phyloP scores from a whole-genome alignment of 2,329 filamentous ascomycete genomes.

The Monosporascus sp. region DNA sequence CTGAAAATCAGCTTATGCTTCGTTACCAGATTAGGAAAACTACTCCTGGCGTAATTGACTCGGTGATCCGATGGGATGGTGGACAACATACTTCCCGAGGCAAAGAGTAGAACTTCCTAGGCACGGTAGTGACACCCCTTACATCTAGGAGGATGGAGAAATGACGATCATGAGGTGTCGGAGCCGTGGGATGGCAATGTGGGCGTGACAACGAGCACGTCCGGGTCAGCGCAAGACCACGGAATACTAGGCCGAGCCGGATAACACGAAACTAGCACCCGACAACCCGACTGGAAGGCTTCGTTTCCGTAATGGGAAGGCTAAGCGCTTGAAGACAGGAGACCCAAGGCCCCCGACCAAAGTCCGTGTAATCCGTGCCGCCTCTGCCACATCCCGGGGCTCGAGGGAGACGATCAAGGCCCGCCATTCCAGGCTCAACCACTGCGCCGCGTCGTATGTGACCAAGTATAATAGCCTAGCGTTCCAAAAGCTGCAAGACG shows the following conservation, averaged over 20 bases:
- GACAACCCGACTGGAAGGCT: slow-evolving; percentile 2
- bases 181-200: background rate
- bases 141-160: background rate
- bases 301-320: slow-evolving; percentile 11
- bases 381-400: background rate
- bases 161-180: background rate
- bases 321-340: slow-evolving; percentile 4
- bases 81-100: background rate
- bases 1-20: background rate
- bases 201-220: background rate
- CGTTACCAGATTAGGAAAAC: background rate
- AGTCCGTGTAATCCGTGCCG: slow-evolving; percentile 13
- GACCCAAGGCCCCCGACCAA: slow-evolving; percentile 19
- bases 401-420: background rate
- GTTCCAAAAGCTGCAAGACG: slow-evolving; percentile 8
- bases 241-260: background rate
- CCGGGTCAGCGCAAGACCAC: too few species aligned
- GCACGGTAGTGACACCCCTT: background rate
- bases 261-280: background rate
- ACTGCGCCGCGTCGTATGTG: slow-evolving; percentile 4
- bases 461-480: slow-evolving; percentile 9
- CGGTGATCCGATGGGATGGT: background rate
- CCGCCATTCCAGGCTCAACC: slow-evolving; percentile 16
- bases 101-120: background rate
- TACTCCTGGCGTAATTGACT: background rate